Base-by-base conservation (phyloP, 192 early-diverging fungal species). In the Linnemannia schmuckeri region DNA sequence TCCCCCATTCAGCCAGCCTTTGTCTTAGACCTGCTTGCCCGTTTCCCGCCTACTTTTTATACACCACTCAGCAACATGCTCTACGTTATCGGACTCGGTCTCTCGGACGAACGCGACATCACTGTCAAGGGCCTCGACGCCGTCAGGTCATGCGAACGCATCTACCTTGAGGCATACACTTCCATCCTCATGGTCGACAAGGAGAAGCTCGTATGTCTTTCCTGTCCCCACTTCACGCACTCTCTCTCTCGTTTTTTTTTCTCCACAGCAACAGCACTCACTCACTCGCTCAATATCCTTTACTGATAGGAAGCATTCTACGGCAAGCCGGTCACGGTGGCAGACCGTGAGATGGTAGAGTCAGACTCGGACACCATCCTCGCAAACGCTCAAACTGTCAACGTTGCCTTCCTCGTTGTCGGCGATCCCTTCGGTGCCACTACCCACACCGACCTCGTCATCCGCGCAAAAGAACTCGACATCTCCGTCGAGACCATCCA, bases 341-440 rank as follows among this genome's bases (percentile, higher is more conserved):
- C 98, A 3, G 97, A 99, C 88, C 93, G 98, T 80, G 98, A 99
- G 90, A 97, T 98, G 92, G 98, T 99, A 24, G 98, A 99, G 90
- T 94, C 95, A 2, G 94, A 95, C 41, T 94, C 96, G 44, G 97
- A 99, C 82, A 87, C 91, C 8, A 99, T 99, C 80, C 92, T 99
- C 38, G 89, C 91, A 69, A 94, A 96, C 77, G 98, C 98, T 4
- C 96, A 98, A 78, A 94, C 85, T 52, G 93, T 96, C 72, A 95
- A 99, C 81, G 97, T 99, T 22, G 95, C 96, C 6, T 98, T 99
- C 75, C 90, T 99, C 71, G 98, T 99, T 3, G 98, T 99, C 7
- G 98, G 98, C 63, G 98, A 99, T 91, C 98, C 98, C 49, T 98
- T 94, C 83, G 97, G 98, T 24, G 98, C 98, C 27, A 99, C 98